A percentile compares a stretch with the other conserved stretches of the same genome.
Conservation (phyloP, 768 basidiomycete species). For the Trametes sanguinea region DNA sequence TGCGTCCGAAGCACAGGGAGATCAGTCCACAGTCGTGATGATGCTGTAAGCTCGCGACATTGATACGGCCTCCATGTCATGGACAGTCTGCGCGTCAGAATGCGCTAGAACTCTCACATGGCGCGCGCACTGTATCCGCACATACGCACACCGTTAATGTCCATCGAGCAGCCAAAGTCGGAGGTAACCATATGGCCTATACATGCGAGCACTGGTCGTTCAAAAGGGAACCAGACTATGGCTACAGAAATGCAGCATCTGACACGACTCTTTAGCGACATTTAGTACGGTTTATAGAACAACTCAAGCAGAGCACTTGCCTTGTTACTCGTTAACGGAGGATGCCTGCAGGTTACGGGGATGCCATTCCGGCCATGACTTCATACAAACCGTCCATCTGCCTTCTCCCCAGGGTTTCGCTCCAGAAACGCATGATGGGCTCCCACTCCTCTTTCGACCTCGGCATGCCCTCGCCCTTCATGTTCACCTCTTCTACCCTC, state of each 20-base stretch:
- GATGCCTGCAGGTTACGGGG: slow-evolving; percentile 4
- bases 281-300: no score
- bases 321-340: no score
- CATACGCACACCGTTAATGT: neutral
- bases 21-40: no score
- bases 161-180: no score
- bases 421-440: slow-evolving; percentile 88
- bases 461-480: slow-evolving; percentile 68
- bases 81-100: neutral
- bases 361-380: slow-evolving; percentile 48
- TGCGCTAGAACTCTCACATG: neutral
- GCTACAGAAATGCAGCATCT: no score
- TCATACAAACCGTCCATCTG: slow-evolving; percentile 65
- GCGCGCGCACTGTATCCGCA: neutral
- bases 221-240: no score
- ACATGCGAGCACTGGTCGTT: no score
- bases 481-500: slow-evolving; percentile 49
- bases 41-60: no score
- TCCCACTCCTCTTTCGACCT: slow-evolving; percentile 76
- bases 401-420: slow-evolving; percentile 59
- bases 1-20: no score
- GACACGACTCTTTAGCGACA: no score
- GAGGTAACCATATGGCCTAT: no score
- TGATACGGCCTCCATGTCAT: neutral
- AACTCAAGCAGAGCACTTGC: no score